phyloP scores from a whole-genome alignment of 805 yeast genomes.

The Lachancea meyersii region DNA sequence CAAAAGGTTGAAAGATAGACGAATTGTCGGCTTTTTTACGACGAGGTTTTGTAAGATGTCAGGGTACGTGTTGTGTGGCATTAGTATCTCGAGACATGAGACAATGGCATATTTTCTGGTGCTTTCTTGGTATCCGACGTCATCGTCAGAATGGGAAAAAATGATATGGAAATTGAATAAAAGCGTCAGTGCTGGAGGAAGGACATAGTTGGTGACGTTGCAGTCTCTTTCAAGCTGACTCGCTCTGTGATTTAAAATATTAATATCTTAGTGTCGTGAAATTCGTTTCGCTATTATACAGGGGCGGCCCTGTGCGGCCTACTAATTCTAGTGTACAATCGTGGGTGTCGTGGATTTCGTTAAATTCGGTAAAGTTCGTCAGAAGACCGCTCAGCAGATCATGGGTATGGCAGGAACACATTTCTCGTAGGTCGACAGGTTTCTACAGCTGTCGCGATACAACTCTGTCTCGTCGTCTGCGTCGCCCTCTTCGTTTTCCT shows the following conservation, averaged over 20 bases:
- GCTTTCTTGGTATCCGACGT: neutral
- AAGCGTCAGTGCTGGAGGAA: too few relatives aligned
- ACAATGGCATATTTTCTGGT: too few relatives aligned
- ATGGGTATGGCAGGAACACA: neutral
- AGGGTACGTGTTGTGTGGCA: too few relatives aligned
- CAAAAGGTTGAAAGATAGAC: too few relatives aligned
- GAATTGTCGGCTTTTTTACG: too few relatives aligned
- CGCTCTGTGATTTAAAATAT: too few relatives aligned
- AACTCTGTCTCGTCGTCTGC: neutral
- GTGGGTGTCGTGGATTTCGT: slow-evolving; percentile 1
- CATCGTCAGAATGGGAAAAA: neutral
- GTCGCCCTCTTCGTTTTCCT: slow-evolving; percentile 6
- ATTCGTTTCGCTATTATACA: neutral
- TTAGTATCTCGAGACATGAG: too few relatives aligned
- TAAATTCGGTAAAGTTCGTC: neutral
- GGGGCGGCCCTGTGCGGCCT: neutral
- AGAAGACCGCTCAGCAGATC: neutral
- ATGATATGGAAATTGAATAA: too few relatives aligned
- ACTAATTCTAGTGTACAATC: neutral
- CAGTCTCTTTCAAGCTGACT: too few relatives aligned
- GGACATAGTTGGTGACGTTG: too few relatives aligned
- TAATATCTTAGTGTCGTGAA: too few relatives aligned
- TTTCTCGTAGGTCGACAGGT: neutral
- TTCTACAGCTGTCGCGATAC: neutral
- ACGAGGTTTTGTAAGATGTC: too few relatives aligned